These are phyloP conservation scores for Thraustochytrium striatum DNA, from an alignment of 352 stramenopile species.

Conservation along the genomic window DNA sequence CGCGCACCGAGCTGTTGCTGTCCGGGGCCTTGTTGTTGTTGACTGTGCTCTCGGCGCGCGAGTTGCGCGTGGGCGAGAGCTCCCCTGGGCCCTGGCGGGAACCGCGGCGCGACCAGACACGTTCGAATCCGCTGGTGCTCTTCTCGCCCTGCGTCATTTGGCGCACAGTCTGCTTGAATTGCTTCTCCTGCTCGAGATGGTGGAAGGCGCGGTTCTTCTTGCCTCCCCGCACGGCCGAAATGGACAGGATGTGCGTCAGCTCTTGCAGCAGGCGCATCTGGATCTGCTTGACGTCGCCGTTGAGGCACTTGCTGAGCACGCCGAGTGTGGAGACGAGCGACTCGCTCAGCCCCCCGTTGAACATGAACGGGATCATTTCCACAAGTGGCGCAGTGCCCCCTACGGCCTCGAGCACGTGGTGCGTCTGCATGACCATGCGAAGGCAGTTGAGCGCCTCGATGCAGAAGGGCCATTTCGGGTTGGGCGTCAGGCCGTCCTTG, in stretches of 20 bases:
- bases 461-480: conserved; percentile 37
- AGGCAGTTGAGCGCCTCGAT: conserved; percentile 32
- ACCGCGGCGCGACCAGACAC: not conserved
- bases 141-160: not conserved
- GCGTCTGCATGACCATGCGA: conserved; percentile 7
- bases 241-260: conserved; percentile 12
- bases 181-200: conserved; percentile 26
- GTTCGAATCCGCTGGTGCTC: not conserved
- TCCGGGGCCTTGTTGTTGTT: not conserved
- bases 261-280: conserved; percentile 23
- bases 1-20: not conserved
- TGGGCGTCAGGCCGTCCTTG: conserved; percentile 18
- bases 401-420: not conserved
- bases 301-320: not conserved
- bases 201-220: conserved; percentile 44
- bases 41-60: not conserved
- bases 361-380: conserved; percentile 7
- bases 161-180: not conserved
- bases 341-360: conserved; percentile 22
- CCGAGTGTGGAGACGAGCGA: conserved; percentile 7
- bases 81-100: not conserved
- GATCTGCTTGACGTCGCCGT: not conserved
- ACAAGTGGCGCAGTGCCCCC: not conserved
- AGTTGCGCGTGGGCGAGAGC: not conserved
- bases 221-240: conserved; percentile 18